Evolutionary conservation across 352 stramenopile genomes (phyloP).

Genomic region (Aphanomyces cochlioides): DNA sequence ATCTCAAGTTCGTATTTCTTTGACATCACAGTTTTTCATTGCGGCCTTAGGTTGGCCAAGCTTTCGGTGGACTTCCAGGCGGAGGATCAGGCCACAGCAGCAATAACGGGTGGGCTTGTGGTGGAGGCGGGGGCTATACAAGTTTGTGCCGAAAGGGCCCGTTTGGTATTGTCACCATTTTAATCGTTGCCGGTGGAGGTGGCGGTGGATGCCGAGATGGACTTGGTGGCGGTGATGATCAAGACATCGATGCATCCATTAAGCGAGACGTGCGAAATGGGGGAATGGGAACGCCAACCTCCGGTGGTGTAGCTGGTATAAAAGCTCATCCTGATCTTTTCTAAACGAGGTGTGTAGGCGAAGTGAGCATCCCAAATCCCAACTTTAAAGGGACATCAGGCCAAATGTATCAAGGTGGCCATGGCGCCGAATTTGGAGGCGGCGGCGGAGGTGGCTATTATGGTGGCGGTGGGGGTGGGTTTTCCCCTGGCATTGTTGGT

Average conservation of each 20-base stretch:
- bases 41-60: constrained; percentile 39
- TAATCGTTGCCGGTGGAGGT: constrained; percentile 60
- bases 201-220: constrained; percentile 63
- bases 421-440: constrained; percentile 69
- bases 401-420: constrained; percentile 49
- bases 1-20: neutral
- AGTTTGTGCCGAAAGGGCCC: constrained; percentile 62
- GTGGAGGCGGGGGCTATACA: constrained; percentile 63
- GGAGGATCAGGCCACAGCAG: constrained; percentile 56
- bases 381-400: constrained; percentile 55
- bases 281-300: constrained; percentile 38
- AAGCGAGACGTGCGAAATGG: constrained; percentile 58
- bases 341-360: constrained; percentile 18
- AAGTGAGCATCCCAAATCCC: constrained; percentile 60
- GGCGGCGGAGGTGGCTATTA: constrained; percentile 61
- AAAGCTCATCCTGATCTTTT: neutral
- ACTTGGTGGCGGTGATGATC: constrained; percentile 40
- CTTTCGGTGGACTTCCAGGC: constrained; percentile 46
- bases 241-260: constrained; percentile 32
- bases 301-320: constrained; percentile 41
- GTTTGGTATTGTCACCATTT: constrained; percentile 61
- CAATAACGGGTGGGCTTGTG: constrained; percentile 67
- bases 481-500: constrained; percentile 65
- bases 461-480: constrained; percentile 62
- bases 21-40: neutral